phyloP scores from a whole-genome alignment of 2,329 filamentous ascomycete genomes.

The Albophoma yamanashiensis region DNA sequence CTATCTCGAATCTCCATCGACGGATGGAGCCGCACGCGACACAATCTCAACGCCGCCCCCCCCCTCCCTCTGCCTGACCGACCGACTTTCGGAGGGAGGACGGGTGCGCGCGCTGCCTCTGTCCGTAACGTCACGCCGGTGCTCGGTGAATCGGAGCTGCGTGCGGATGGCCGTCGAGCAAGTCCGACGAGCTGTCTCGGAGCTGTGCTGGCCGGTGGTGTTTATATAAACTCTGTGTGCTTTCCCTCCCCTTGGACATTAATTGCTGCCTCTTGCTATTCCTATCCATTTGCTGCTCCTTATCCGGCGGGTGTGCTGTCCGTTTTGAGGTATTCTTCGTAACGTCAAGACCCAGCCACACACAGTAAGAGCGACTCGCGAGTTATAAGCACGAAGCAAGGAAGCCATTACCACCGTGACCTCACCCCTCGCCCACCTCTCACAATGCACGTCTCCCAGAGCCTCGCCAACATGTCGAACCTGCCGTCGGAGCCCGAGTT shows the following conservation, averaged over 20 bases:
- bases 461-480: conserved; percentile 58
- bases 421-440: background rate
- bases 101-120: background rate
- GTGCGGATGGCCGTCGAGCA: background rate
- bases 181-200: background rate
- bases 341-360: background rate
- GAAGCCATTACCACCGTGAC: background rate
- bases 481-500: conserved; percentile 88
- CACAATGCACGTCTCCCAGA: conserved; percentile 4
- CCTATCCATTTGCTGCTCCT: background rate
- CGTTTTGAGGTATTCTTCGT: background rate
- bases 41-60: too few relatives aligned
- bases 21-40: background rate
- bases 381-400: background rate
- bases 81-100: background rate
- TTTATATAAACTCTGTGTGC: background rate
- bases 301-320: background rate
- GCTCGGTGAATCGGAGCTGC: background rate
- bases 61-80: too few relatives aligned
- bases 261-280: background rate
- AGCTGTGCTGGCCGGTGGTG: background rate
- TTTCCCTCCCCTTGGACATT: background rate
- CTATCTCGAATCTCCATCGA: background rate
- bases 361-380: background rate
- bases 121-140: background rate